Conservation (phyloP, 1,284 basidiomycete species). For the Coniferiporia sulphurascens region DNA sequence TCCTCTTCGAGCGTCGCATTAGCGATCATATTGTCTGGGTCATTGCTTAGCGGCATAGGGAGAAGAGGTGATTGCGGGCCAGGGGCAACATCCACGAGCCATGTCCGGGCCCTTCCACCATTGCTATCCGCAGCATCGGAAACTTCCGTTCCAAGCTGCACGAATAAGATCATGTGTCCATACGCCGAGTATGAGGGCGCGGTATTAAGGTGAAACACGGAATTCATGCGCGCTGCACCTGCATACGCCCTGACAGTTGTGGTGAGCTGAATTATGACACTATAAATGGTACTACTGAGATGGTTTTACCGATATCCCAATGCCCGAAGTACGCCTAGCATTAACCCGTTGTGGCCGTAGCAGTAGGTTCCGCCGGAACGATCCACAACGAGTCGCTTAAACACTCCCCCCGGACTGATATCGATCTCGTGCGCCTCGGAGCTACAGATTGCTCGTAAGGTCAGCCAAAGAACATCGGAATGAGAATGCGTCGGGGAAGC, state of each 20-base stretch:
- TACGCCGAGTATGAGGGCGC: constrained; percentile 7
- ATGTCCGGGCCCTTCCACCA: constrained; percentile 12
- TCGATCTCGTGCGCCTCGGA: constrained; percentile 17
- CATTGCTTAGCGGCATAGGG: constrained; percentile 19
- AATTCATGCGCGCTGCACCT: constrained; percentile 9
- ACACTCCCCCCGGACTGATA: constrained; percentile 17
- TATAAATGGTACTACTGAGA: too few species aligned
- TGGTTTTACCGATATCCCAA: constrained; percentile 19
- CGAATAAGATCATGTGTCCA: constrained; percentile 20
- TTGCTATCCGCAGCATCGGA: background rate
- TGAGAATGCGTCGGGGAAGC: background rate
- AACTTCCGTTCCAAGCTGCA: constrained; percentile 14
- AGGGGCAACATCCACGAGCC: constrained; percentile 21
- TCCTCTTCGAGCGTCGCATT: background rate
- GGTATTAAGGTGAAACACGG: background rate
- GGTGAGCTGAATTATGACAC: background rate
- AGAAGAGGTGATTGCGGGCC: constrained; percentile 16
- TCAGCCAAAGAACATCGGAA: background rate
- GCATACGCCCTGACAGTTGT: background rate
- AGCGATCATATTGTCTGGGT: constrained; percentile 2
- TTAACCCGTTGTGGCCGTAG: constrained; percentile 19
- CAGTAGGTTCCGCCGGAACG: constrained; percentile 18
- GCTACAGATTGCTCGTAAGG: background rate
- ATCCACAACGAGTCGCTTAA: constrained; percentile 18
- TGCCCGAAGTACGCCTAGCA: constrained; percentile 20